phyloP scores from a whole-genome alignment of 306 rosid species.

The Quercus ilex region DNA sequence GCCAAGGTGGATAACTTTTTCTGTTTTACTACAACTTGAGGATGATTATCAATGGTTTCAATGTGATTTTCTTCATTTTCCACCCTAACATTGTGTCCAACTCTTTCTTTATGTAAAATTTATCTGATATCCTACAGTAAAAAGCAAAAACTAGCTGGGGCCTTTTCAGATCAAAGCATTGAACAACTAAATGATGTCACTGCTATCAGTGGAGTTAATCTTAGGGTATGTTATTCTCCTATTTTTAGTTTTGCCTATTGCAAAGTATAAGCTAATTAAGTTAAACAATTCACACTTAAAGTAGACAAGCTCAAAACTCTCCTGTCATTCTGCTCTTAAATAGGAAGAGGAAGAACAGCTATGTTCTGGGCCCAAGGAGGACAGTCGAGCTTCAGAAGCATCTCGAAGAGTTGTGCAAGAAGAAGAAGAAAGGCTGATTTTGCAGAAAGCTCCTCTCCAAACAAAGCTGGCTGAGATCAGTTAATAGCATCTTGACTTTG shows the following conservation, averaged over 20 bases:
- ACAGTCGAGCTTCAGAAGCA: slow-evolving; percentile 85
- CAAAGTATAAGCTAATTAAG: not conserved
- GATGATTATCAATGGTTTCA: too few relatives aligned
- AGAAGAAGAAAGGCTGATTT: slow-evolving; percentile 80
- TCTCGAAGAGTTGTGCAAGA: slow-evolving; percentile 84
- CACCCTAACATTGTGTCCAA: too few relatives aligned
- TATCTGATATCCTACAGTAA: slow-evolving; percentile 41
- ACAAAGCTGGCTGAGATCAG: slow-evolving; percentile 73
- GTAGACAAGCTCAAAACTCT: slow-evolving; percentile 2
- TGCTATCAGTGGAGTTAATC: slow-evolving; percentile 96
- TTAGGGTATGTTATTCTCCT: slow-evolving; percentile 59
- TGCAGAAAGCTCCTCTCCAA: slow-evolving; percentile 78
- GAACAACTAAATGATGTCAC: slow-evolving; percentile 94
- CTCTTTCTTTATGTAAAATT: too few relatives aligned
- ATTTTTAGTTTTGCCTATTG: slow-evolving; percentile 3
- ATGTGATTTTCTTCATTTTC: too few relatives aligned
- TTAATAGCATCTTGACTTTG: slow-evolving; percentile 31
- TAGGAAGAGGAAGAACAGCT: slow-evolving; percentile 96
- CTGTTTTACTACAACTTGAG: too few relatives aligned
- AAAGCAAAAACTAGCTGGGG: slow-evolving; percentile 82
- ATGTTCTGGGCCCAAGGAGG: slow-evolving; percentile 82
- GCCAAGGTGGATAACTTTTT: too few relatives aligned
- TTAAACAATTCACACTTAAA: not conserved
- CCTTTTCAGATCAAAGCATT: slow-evolving; percentile 77
- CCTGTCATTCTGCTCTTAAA: slow-evolving; percentile 10